Conservation (phyloP, 345 rosid species). For the Brassica carinata region DNA sequence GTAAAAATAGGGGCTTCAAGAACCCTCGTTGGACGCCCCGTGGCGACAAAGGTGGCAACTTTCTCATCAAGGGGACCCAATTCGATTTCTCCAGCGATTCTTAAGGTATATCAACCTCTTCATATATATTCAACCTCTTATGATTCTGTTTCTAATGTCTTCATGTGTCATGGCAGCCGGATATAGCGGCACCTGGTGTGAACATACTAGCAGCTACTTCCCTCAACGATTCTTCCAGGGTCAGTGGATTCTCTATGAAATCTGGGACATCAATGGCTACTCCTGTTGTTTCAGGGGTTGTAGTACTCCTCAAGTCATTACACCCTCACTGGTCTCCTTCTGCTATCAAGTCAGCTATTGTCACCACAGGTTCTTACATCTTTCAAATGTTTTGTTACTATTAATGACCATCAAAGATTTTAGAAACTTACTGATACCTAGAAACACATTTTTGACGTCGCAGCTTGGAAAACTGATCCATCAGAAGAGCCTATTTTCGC, state of each 20-base stretch:
- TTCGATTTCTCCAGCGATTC: conserved; percentile 20
- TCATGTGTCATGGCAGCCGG: conserved; percentile 36
- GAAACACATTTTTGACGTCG: background rate
- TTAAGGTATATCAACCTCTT: conserved; percentile 4
- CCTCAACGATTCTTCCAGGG: background rate
- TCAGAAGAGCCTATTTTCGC: conserved; percentile 45
- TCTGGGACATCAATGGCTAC: conserved; percentile 53
- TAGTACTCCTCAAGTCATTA: conserved; percentile 38
- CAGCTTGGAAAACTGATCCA: conserved; percentile 45
- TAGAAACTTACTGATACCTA: background rate
- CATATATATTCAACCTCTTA: background rate
- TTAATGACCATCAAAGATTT: background rate
- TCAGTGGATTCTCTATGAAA: conserved; percentile 8
- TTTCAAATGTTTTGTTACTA: background rate
- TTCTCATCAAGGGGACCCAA: conserved; percentile 31
- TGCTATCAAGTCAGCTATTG: conserved; percentile 50
- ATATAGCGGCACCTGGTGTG: conserved; percentile 49
- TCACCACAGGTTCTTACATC: conserved; percentile 50
- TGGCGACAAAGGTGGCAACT: conserved; percentile 17
- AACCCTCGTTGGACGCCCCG: background rate
- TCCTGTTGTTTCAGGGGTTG: conserved; percentile 44
- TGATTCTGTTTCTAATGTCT: too few species aligned
- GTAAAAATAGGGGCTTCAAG: conserved; percentile 16
- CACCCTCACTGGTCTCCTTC: conserved; percentile 51
- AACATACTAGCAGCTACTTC: conserved; percentile 42